phyloP scores from a whole-genome alignment of 495 filamentous ascomycete genomes.

The Trichoderma reesei region DNA sequence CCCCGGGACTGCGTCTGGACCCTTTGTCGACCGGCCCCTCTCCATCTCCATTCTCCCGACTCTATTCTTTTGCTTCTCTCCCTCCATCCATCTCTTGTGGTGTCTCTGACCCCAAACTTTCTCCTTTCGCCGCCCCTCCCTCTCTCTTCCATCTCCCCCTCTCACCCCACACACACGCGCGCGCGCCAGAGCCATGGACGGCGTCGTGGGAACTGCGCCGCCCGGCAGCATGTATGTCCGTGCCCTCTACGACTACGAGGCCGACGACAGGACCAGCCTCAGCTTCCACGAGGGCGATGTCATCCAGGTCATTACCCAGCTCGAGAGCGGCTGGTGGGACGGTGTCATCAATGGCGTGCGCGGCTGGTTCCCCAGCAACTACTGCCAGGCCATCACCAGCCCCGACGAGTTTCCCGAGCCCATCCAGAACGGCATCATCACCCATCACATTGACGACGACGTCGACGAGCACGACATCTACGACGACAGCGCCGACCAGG shows the following conservation, averaged over 20 bases:
- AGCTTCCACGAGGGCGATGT: conserved; percentile 93
- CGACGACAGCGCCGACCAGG: conserved; percentile 43
- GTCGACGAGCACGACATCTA: conserved; percentile 42
- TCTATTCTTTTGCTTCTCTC: too few relatives aligned
- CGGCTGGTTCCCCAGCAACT: conserved; percentile 99
- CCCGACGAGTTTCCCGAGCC: conserved; percentile 52
- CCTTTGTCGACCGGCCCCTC: conserved; percentile 10
- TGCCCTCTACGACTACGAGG: conserved; percentile 93
- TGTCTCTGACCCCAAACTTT: not conserved
- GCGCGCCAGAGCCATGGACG: conserved; percentile 44
- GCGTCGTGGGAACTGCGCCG: conserved; percentile 59
- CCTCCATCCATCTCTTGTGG: too few relatives aligned
- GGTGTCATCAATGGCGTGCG: conserved; percentile 87
- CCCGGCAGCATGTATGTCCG: conserved; percentile 82
- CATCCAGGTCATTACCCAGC: conserved; percentile 93
- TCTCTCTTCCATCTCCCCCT: not conserved
- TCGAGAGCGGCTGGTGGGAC: conserved; percentile 99
- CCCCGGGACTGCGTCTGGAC: conserved; percentile 13
- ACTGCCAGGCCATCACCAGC: conserved; percentile 75
- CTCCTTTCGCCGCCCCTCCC: not conserved
- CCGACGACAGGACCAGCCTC: conserved; percentile 90
- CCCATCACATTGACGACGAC: conserved; percentile 63
- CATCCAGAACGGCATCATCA: conserved; percentile 49
- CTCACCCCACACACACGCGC: conserved; percentile 20
- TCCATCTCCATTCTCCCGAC: too few relatives aligned